Evolutionary conservation across 768 basidiomycete genomes (phyloP).

Genomic region (Erythrobasidium yunnanense): DNA sequence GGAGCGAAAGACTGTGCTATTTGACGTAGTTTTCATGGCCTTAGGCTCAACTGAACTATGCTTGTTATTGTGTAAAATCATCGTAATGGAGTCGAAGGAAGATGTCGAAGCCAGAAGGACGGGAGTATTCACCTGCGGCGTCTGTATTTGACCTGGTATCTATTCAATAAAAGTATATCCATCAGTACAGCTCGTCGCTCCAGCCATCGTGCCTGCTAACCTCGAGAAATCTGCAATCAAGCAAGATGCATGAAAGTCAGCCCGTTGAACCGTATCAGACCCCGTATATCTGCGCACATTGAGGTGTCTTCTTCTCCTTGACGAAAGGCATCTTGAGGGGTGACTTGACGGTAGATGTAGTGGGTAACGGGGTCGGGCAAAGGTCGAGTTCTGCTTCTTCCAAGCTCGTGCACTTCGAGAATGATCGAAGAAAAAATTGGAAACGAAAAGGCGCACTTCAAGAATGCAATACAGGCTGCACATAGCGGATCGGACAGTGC

Average conservation of each 20-base stretch:
- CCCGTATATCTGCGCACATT: not conserved
- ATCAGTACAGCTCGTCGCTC: not conserved
- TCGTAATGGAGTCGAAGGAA: not conserved
- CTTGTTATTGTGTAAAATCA: conserved; percentile 28
- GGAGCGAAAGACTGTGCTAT: conserved; percentile 31
- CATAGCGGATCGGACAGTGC: too few species aligned
- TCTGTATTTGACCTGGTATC: conserved; percentile 98
- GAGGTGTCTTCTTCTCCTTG: not conserved
- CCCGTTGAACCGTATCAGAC: not conserved
- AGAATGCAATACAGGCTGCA: too few species aligned
- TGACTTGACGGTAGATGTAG: too few species aligned
- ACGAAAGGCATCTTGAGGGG: conserved; percentile 75
- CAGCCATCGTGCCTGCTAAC: not conserved
- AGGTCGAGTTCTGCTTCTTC: too few species aligned
- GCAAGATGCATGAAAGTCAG: not conserved
- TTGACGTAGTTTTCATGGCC: not conserved
- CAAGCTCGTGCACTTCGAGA: too few species aligned
- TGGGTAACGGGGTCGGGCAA: too few species aligned
- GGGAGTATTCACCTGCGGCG: conserved; percentile 47
- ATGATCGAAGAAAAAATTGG: too few species aligned
- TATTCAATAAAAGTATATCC: conserved; percentile 37
- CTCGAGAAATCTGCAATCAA: not conserved
- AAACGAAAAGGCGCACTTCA: too few species aligned
- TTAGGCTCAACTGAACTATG: conserved; percentile 30
- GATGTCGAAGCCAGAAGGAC: not conserved